Base-by-base conservation (phyloP, 2,329 filamentous ascomycete species). In the Colletotrichum sp. region DNA sequence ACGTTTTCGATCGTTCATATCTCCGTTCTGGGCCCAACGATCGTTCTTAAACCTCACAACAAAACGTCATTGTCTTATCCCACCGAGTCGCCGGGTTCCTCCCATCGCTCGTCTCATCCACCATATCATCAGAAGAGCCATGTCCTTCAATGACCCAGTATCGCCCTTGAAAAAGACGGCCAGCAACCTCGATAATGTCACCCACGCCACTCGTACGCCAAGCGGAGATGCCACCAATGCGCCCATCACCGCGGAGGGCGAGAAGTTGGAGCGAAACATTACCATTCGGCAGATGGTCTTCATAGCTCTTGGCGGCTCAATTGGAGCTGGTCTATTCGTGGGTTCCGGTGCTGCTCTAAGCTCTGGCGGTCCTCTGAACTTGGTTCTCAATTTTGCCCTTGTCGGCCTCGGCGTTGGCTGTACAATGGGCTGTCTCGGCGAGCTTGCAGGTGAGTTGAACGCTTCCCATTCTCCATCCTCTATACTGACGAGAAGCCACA, bases 321-420 rank as follows among this genome's bases (percentile, higher is more conserved):
- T 85, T 67, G 83, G 83, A 12, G 83, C 83, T 10, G 84, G 84
- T 3, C 78, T 85, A 2, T 80, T 85, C 56, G 79, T 85, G 10
- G 82, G 81, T 18, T 83, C 82, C 5, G 82, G 81, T 21, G 78
- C 77, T 21, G 82, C 81, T 26, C 78, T 85, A 15, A 79, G 79
- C 21, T 77, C 78, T 18, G 83, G 81, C 21, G 84, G 84, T 1
- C 82, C 83, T 0, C 80, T 77, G 6, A 79, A 79, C 15, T 78
- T 84, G 38, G 76, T 84, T 30, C 61, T 83, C 60, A 82, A 81
- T 64, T 85, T 83, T 73, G 72, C 78, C 32, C 38, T 83, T 34
- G 78, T 82, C 13, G 84, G 83, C 26, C 32, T 81, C 66, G 81
- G 82, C 36, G 83, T 85, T 15, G 81, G 80, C 70, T 77, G 81